Base-by-base conservation (phyloP, 257 asterid genomes). In the Linderniella brevidens region DNA sequence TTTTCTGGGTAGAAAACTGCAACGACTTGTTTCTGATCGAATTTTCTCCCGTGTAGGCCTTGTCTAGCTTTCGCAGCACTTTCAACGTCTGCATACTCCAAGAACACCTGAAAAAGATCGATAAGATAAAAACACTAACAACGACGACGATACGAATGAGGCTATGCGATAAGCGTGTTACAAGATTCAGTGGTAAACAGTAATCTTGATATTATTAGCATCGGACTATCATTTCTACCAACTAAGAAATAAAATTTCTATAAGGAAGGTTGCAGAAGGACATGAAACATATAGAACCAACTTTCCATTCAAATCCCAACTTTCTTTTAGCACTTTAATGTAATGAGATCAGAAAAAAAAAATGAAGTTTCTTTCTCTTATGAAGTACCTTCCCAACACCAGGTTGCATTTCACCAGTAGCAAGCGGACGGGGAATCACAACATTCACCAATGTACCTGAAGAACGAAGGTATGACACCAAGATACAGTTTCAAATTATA, bases 351-450 rank as follows among this genome's bases (percentile, higher is more conserved):
- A 53, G 32, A 25, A 25, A 25, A 25, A n/a, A 25, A 2, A 25
- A 25, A 25, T 25, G 32, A 25, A 25, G 6, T 2, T 25, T 25
- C n/a, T n/a, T n/a, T n/a, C n/a, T 25, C 32, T 25, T 25, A 25
- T 25, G 32, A 25, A 25, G 32, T 25, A 78, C 93, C 86, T 78
- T 82, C 53, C 93, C 93, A 35, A 78, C 76, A 51, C 93, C 93
- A 36, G 92, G 81, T 8, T 49, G 48, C 41, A 57, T 60, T 62
- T 73, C 86, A 17, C 75, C 86, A 50, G 46, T 66, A 56, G 83
- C 72, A 43, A 45, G 52, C 18, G 92, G 93, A 17, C 93, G 83
- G 8, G 93, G 93, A 40, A 82, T 82, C 45, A 75, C 60, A 56
- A 78, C 64, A 38, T 73, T 73, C 62, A 76, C 80, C 67, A 82